Percentiles rank a stretch among this genome's conserved stretches.
Evolutionary conservation across 768 basidiomycete species (phyloP).

Genomic region (Calocybe cyanea): DNA sequence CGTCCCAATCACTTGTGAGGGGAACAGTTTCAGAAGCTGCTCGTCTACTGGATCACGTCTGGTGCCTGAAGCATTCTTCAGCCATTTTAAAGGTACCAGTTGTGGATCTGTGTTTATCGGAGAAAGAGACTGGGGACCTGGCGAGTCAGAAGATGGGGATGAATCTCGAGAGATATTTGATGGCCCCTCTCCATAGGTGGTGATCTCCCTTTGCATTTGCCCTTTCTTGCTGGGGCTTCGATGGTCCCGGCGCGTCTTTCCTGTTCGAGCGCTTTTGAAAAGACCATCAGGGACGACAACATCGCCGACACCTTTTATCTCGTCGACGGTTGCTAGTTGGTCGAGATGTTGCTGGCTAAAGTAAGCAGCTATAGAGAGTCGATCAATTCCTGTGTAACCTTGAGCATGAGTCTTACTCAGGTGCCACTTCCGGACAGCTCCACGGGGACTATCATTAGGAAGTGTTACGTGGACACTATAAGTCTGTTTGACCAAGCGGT

Average conservation of each 20-base stretch:
- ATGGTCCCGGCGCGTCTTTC: conserved; percentile 54
- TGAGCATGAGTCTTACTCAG: conserved; percentile 51
- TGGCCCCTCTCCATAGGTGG: too few species aligned
- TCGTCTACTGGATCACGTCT: conserved; percentile 64
- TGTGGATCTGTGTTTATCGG: conserved; percentile 22
- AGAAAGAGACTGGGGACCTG: conserved; percentile 25
- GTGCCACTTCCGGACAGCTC: conserved; percentile 73
- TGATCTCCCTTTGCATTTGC: conserved; percentile 24
- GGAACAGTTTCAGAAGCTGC: conserved; percentile 57
- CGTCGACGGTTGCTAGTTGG: conserved; percentile 67
- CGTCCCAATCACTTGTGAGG: conserved; percentile 22
- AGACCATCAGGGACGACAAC: conserved; percentile 68
- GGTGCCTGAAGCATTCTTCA: conserved; percentile 50
- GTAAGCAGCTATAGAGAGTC: conserved; percentile 62
- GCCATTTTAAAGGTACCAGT: conserved; percentile 62
- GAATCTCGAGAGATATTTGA: conserved; percentile 32
- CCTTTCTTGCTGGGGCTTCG: conserved; percentile 30
- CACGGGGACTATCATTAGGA: conserved; percentile 46
- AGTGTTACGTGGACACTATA: conserved; percentile 77
- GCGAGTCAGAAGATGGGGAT: conserved; percentile 36
- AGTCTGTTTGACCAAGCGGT: conserved; percentile 77
- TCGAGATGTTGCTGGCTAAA: conserved; percentile 78
- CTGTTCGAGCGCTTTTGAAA: conserved; percentile 75
- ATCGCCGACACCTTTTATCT: conserved; percentile 62
- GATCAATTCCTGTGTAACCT: conserved; percentile 20